Percentiles rank a stretch among this genome's conserved stretches.
phyloP scores from a whole-genome alignment of 73 alveolate genomes.

The Uronychia setigera region DNA sequence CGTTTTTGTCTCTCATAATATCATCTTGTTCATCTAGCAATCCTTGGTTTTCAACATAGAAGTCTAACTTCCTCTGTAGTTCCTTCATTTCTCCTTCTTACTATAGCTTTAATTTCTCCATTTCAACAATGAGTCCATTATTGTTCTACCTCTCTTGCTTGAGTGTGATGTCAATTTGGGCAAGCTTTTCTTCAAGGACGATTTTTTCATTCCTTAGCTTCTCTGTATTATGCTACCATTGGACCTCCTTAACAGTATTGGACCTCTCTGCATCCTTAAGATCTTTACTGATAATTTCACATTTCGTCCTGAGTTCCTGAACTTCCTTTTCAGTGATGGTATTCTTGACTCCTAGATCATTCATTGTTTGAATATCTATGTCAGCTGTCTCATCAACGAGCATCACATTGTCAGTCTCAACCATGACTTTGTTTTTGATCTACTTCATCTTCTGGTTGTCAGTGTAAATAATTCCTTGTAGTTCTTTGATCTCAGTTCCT shows the following conservation, averaged over 20 bases:
- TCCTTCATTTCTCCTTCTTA: conserved; percentile 6
- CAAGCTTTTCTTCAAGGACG: neutral
- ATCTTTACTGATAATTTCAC: neutral
- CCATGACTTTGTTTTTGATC: neutral
- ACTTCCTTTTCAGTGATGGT: conserved; percentile 13
- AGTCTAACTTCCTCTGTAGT: neutral
- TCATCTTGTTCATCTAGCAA: neutral
- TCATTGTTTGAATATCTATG: conserved; percentile 8
- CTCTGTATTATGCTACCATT: conserved; percentile 1
- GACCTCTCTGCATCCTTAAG: conserved; percentile 3
- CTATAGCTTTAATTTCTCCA: neutral
- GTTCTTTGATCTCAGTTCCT: neutral
- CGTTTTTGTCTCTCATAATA: neutral
- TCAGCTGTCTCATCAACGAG: conserved; percentile 2
- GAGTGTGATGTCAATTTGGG: neutral
- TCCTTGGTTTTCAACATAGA: conserved; percentile 5
- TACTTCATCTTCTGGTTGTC: conserved; percentile 8
- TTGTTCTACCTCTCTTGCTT: neutral
- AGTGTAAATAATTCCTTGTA: neutral
- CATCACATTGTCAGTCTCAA: conserved; percentile 12
- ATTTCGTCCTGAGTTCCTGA: neutral
- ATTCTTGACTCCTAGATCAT: conserved; percentile 7
- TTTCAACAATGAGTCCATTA: neutral
- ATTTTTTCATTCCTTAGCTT: conserved; percentile 1
- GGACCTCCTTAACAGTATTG: conserved; percentile 13